Percentiles rank a stretch among this genome's conserved stretches.
These are phyloP conservation scores for Umbilicaria muhlenbergii DNA, from an alignment of 495 filamentous ascomycete genomes.

Conservation along the genomic window DNA sequence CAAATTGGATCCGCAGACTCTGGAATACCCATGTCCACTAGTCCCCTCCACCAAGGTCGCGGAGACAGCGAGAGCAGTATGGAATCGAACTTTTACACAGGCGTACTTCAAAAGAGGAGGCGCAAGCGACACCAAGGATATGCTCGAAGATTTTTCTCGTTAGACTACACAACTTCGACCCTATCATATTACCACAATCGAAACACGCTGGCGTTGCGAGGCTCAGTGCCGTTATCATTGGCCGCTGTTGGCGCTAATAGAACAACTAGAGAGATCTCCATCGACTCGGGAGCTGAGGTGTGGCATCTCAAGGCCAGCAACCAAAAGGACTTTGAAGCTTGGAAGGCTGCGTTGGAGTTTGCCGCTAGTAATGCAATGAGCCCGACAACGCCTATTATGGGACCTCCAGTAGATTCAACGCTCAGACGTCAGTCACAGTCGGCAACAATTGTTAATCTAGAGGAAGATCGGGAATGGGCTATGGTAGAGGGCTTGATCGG, in stretches of 20 bases:
- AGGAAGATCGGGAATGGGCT: constrained; percentile 72
- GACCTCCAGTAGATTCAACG: constrained; percentile 6
- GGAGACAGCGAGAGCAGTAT: background rate
- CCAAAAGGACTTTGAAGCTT: constrained; percentile 68
- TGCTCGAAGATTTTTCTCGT: constrained; percentile 82
- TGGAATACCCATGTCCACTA: background rate
- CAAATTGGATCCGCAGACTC: background rate
- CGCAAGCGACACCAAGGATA: constrained; percentile 88
- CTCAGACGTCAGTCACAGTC: constrained; percentile 9
- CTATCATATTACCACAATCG: constrained; percentile 91
- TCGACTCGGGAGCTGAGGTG: constrained; percentile 91
- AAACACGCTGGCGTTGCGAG: constrained; percentile 76
- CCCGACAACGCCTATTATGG: constrained; percentile 12
- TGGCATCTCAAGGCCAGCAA: constrained; percentile 88
- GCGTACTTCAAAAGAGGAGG: constrained; percentile 72
- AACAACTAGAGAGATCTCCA: constrained; percentile 75
- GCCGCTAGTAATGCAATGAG: constrained; percentile 17
- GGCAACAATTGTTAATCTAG: constrained; percentile 14
- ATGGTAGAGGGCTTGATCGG: constrained; percentile 70
- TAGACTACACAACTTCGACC: constrained; percentile 82
- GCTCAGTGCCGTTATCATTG: constrained; percentile 79
- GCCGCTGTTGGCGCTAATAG: constrained; percentile 84
- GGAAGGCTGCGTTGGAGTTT: constrained; percentile 68
- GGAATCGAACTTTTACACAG: constrained; percentile 49
- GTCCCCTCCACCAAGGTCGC: background rate